Evolutionary conservation across 768 basidiomycete genomes (phyloP).

Genomic region (Neoboletus brunneissimus): DNA sequence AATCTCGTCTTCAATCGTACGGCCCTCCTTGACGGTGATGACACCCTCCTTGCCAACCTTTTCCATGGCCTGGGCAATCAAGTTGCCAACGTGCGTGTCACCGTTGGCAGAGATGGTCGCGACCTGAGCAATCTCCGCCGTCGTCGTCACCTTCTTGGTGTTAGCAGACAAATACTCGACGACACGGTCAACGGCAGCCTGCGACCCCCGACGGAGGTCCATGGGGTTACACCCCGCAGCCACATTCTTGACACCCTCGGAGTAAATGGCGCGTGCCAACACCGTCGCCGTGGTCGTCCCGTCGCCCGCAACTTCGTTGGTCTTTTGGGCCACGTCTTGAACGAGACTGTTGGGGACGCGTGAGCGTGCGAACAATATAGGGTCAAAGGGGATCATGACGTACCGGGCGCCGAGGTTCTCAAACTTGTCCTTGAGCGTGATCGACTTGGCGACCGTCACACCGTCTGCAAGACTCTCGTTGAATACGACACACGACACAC

Average conservation of each 20-base stretch:
- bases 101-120: conserved; percentile 89
- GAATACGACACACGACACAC: not conserved
- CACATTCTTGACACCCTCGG: conserved; percentile 98
- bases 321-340: conserved; percentile 94
- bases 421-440: conserved; percentile 94
- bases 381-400: conserved; percentile 23
- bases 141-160: conserved; percentile 93
- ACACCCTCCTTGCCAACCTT: conserved; percentile 99
- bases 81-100: conserved; percentile 85
- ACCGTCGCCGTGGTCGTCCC: conserved; percentile 98
- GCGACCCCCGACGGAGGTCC: conserved; percentile 98
- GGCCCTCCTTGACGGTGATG: conserved; percentile 99
- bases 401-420: conserved; percentile 98
- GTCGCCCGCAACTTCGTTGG: conserved; percentile 96
- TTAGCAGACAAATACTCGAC: conserved; percentile 86
- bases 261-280: conserved; percentile 94
- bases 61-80: conserved; percentile 99
- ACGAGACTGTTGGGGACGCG: conserved; percentile 58
- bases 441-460: conserved; percentile 96
- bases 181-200: conserved; percentile 94
- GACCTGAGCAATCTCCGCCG: conserved; percentile 96
- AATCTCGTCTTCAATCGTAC: conserved; percentile 97
- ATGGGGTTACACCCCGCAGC: conserved; percentile 99
- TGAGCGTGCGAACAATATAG: conserved; percentile 4
- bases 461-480: conserved; percentile 59